These are phyloP conservation scores for Neonectria ditissima DNA, from an alignment of 2,329 filamentous ascomycete genomes.

Conservation along the genomic window DNA sequence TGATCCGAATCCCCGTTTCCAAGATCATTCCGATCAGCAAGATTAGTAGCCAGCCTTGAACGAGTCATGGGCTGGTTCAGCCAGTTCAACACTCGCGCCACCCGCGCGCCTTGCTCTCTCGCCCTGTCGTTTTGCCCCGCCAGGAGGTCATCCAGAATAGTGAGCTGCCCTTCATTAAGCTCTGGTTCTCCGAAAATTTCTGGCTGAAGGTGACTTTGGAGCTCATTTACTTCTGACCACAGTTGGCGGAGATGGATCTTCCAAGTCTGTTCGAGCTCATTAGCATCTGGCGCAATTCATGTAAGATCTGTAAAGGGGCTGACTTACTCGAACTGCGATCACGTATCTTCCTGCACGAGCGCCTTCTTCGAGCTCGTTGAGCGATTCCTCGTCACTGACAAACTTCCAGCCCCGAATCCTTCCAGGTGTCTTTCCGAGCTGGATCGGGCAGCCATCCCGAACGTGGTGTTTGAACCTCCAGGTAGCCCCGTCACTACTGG, in stretches of 20 bases:
- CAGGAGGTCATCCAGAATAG: slow-evolving; percentile 35
- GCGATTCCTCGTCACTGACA: slow-evolving; percentile 21
- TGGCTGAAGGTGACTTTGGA: slow-evolving; percentile 25
- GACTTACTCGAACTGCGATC: slow-evolving; percentile 39
- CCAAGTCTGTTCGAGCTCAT: slow-evolving; percentile 35
- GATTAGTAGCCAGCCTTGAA: background rate
- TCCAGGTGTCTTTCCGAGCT: slow-evolving; percentile 31
- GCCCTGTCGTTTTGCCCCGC: slow-evolving; percentile 27
- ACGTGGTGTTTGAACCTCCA: slow-evolving; percentile 36
- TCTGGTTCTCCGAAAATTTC: slow-evolving; percentile 13
- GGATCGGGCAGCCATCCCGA: slow-evolving; percentile 24
- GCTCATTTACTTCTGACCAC: slow-evolving; percentile 33
- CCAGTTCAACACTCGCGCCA: slow-evolving; percentile 18
- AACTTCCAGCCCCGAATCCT: slow-evolving; percentile 26
- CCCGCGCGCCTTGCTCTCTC: slow-evolving; percentile 19
- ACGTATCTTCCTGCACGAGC: slow-evolving; percentile 28
- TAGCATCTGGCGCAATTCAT: background rate
- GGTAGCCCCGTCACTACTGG: slow-evolving; percentile 18
- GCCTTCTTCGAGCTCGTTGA: slow-evolving; percentile 25
- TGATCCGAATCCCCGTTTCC: background rate
- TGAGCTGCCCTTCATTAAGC: slow-evolving; percentile 34
- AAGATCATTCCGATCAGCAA: background rate
- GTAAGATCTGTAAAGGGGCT: background rate
- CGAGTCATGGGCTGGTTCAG: slow-evolving; percentile 14
- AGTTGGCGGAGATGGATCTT: slow-evolving; percentile 39